phyloP scores from a whole-genome alignment of 768 basidiomycete species.

The Rhizopogon roseolus region DNA sequence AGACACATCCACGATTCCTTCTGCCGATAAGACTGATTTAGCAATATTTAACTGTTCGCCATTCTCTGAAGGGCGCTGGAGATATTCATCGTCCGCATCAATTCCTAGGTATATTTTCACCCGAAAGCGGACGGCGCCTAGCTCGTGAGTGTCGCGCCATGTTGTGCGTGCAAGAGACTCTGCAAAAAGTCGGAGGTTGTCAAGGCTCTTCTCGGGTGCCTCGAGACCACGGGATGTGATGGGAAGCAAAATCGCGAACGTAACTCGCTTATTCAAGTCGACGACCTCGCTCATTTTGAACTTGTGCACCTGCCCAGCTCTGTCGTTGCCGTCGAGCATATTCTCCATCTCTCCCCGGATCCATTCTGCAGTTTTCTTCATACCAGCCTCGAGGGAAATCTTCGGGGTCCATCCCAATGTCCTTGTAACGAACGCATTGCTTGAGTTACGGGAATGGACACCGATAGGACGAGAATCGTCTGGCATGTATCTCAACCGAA shows the following conservation, averaged over 20 bases:
- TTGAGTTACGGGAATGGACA: slow-evolving; percentile 47
- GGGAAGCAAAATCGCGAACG: slow-evolving; percentile 52
- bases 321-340: slow-evolving; percentile 4
- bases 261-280: slow-evolving; percentile 29
- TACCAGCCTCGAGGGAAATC: slow-evolving; percentile 39
- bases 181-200: slow-evolving; percentile 37
- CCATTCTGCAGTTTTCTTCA: slow-evolving; percentile 44
- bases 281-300: slow-evolving; percentile 35
- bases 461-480: slow-evolving; percentile 33
- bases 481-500: slow-evolving; percentile 23
- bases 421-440: slow-evolving; percentile 34
- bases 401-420: slow-evolving; percentile 40
- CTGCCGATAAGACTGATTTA: slow-evolving; percentile 29
- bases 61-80: slow-evolving; percentile 19
- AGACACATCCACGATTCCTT: slow-evolving; percentile 33
- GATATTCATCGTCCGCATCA: slow-evolving; percentile 42
- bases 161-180: slow-evolving; percentile 42
- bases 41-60: slow-evolving; percentile 24
- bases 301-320: slow-evolving; percentile 13
- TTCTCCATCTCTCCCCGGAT: slow-evolving; percentile 35
- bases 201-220: slow-evolving; percentile 34
- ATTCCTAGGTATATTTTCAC: slow-evolving; percentile 49
- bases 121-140: slow-evolving; percentile 28
- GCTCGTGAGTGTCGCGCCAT: slow-evolving; percentile 32
- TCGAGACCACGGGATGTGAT: slow-evolving; percentile 46